Conservation (phyloP, 768 basidiomycete genomes). For the Amanita rimosa region DNA sequence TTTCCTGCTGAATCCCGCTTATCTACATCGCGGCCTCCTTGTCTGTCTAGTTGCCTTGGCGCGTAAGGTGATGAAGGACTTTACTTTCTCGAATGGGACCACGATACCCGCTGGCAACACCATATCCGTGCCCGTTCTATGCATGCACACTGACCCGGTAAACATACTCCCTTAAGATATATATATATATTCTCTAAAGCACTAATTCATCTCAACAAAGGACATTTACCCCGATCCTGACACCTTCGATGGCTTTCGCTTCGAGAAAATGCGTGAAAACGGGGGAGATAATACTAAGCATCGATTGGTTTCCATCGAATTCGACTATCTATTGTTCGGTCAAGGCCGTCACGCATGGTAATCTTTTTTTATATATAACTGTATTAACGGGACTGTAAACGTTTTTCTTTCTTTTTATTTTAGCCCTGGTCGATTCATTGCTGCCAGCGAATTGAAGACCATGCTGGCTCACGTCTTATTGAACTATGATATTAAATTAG, state of each 20-base stretch:
- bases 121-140: slow-evolving; percentile 9
- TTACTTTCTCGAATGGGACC: slow-evolving; percentile 21
- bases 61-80: slow-evolving; percentile 26
- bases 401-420: no score
- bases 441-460: slow-evolving; percentile 20
- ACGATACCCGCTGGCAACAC: slow-evolving; percentile 16
- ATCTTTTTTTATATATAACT: neutral
- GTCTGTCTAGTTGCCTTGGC: slow-evolving; percentile 14
- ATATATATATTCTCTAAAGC: neutral
- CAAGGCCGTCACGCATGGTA: slow-evolving; percentile 6
- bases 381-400: neutral
- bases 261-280: no score
- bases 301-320: no score
- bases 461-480: slow-evolving; percentile 20
- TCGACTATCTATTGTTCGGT: no score
- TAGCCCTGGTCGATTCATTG: slow-evolving; percentile 24
- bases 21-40: no score
- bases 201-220: neutral
- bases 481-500: slow-evolving; percentile 23
- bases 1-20: neutral
- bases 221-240: no score
- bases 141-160: slow-evolving; percentile 5
- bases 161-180: neutral
- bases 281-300: no score
- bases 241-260: no score